phyloP scores from a whole-genome alignment of 768 basidiomycete genomes.

The Filobasidium floriforme region DNA sequence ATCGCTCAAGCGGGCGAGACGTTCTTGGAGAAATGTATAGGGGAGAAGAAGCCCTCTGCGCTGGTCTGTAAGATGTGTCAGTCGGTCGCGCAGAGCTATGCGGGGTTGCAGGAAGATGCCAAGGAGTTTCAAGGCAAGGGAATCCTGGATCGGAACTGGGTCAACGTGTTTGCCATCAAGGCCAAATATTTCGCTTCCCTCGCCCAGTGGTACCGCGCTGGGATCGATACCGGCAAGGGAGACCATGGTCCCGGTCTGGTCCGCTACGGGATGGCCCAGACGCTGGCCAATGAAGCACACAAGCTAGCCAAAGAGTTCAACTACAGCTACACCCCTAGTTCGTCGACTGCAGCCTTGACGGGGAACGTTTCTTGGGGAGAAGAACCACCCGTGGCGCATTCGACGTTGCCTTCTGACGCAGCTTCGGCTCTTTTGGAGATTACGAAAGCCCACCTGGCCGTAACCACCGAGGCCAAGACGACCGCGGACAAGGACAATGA shows the following conservation, averaged over 20 bases:
- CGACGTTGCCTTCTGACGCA: slow-evolving; percentile 80
- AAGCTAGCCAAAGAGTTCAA: slow-evolving; percentile 63
- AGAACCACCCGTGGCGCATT: slow-evolving; percentile 35
- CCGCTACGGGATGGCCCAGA: slow-evolving; percentile 67
- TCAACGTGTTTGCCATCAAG: slow-evolving; percentile 74
- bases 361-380: background rate
- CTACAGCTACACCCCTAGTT: slow-evolving; percentile 51
- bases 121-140: slow-evolving; percentile 97
- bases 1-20: slow-evolving; percentile 92
- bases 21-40: slow-evolving; percentile 87
- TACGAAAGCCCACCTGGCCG: slow-evolving; percentile 69
- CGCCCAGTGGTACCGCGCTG: slow-evolving; percentile 75
- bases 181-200: slow-evolving; percentile 80
- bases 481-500: slow-evolving; percentile 87
- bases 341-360: slow-evolving; percentile 44
- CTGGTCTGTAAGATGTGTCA: slow-evolving; percentile 76
- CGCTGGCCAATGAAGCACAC: slow-evolving; percentile 72
- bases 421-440: slow-evolving; percentile 71
- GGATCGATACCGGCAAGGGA: slow-evolving; percentile 64
- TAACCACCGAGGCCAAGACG: slow-evolving; percentile 65
- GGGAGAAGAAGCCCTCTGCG: slow-evolving; percentile 70
- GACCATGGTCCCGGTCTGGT: slow-evolving; percentile 83
- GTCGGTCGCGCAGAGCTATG: slow-evolving; percentile 75
- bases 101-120: slow-evolving; percentile 73
- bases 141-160: slow-evolving; percentile 90